Evolutionary conservation across 352 stramenopile species (phyloP), one percentile per base, ranked within the genome.

Genomic region (Pythium insidiosum): DNA sequence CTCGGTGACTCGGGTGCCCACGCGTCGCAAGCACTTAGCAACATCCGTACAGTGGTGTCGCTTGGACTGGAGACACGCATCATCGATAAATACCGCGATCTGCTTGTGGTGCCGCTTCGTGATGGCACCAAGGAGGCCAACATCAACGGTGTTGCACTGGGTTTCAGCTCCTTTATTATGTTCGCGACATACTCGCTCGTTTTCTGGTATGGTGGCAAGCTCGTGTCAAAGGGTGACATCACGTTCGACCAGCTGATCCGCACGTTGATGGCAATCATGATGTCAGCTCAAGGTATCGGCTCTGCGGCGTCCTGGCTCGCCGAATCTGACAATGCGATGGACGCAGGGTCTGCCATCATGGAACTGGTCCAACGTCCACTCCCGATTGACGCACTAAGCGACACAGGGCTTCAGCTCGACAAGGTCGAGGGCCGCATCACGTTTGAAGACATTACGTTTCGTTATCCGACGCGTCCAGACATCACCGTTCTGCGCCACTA

Each of bases 401-500:
- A 50, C 11, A 45, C 58, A 7, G 59, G 66, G 1, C 20, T 44
- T 16, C 21, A 38, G 3, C 49, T 38, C 1, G 38, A 23, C 5
- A 47, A 38, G 10, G 15, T 71, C 6, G 39, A 60, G n/a, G 65
- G 65, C 3, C n/a, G 37, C 0, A 46, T 92, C n/a, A 44, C 66
- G n/a, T 90, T 89, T 52, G 45, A 50, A 30, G 50, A 82, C 47
- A 67, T 92, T 33, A 54, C 49, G 22, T 93, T 93, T 56, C 50
- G 69, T 6, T 93, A 93, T 55, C 76, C 80, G 10, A 72, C 50
- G 2, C 65, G 79, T 11, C 73, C 71, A 1, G 47, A 84, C 2
- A 58, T 73, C 5, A 63, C 53, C 11, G 73, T 97, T 26, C 74
- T 97, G n/a, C 71, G 79, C 18, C 56, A 73, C 34, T 73, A 96